Evolutionary conservation across 805 yeast species (phyloP), one percentile per base, ranked within the genome.

Genomic region (Wickerhamomyces rabaulensis): DNA sequence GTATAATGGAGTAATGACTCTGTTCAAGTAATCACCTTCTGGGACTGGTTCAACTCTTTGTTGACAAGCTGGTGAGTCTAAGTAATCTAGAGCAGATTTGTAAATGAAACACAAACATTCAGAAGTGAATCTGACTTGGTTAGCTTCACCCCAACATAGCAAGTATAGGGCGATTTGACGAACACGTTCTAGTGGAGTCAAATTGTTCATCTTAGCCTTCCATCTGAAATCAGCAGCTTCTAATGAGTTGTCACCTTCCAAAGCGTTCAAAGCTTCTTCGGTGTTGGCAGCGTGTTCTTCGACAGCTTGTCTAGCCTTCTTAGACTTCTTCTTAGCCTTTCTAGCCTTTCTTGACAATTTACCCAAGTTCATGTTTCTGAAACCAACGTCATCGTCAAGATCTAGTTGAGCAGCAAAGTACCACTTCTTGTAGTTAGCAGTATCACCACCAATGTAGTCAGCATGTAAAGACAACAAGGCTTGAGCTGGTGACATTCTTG

Each of bases 71-170:
- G 95, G 95, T 46, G 96, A 87, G 52, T 79, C 71, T 64, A 89
- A 75, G 70, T 94, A 91, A 69, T 94, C 99, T 55, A 78, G 77
- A 48, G 97, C 96, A 67, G 95, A 87, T 75, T 95, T 92, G 79
- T 82, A 95, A 62, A 94, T 83, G 78, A 87, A 94, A 78, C 97
- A 88, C 52, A 94, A 72, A 71, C 86, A 78, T 75, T 90, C 97
- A 20, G 87, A 76, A 47, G 94, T 85, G 73, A 94, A 94, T 70
- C 99, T 86, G 49, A 92, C 95, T 73, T 87, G 94, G 69, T 87
- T 87, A 31, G 94, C 91, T 71, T 87, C 95, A 73, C 95, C 95
- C 95, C 95, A 87, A 57, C 84, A 68, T 58, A 87, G 72, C 51
- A 87, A 71, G 69, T 85, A 87, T 52, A 87, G 70, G 13, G 91